Evolutionary conservation across 2,329 filamentous ascomycete species (phyloP).

Genomic region (Davidsoniella virescens): DNA sequence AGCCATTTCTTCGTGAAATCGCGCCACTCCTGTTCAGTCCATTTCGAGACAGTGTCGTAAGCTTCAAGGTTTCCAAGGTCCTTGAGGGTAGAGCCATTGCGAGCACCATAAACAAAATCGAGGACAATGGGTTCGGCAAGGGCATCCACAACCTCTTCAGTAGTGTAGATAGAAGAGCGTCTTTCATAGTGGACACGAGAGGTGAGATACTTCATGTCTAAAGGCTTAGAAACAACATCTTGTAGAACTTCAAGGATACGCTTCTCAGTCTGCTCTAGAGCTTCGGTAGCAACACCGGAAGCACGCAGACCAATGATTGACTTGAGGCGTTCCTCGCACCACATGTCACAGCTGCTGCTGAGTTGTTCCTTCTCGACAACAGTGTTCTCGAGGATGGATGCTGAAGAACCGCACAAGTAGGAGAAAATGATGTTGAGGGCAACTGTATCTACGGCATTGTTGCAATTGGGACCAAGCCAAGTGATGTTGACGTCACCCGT

Average conservation of each 20-base stretch:
- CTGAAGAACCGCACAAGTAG: constrained; percentile 85
- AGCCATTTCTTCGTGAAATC: constrained; percentile 72
- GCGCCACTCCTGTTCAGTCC: constrained; percentile 75
- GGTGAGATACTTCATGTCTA: constrained; percentile 80
- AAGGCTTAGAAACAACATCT: constrained; percentile 60
- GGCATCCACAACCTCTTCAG: constrained; percentile 65
- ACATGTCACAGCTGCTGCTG: constrained; percentile 69
- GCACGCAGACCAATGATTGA: constrained; percentile 75
- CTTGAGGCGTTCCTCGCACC: constrained; percentile 63
- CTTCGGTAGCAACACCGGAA: constrained; percentile 73
- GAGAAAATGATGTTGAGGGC: constrained; percentile 67
- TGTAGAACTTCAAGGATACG: constrained; percentile 70
- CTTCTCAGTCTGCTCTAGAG: constrained; percentile 68
- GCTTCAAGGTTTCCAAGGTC: constrained; percentile 40
- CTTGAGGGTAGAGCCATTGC: constrained; percentile 61
- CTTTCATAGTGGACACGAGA: constrained; percentile 74
- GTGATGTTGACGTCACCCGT: constrained; percentile 74
- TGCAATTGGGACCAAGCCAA: constrained; percentile 75
- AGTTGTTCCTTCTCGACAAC: constrained; percentile 89
- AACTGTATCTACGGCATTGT: constrained; percentile 47
- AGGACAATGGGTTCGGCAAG: constrained; percentile 77
- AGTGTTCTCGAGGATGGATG: constrained; percentile 78
- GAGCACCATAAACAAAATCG: constrained; percentile 78
- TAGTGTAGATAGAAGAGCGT: constrained; percentile 66
- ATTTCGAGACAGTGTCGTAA: constrained; percentile 56